phyloP scores from a whole-genome alignment of 306 rosid genomes.

The Cicer arietinum region DNA sequence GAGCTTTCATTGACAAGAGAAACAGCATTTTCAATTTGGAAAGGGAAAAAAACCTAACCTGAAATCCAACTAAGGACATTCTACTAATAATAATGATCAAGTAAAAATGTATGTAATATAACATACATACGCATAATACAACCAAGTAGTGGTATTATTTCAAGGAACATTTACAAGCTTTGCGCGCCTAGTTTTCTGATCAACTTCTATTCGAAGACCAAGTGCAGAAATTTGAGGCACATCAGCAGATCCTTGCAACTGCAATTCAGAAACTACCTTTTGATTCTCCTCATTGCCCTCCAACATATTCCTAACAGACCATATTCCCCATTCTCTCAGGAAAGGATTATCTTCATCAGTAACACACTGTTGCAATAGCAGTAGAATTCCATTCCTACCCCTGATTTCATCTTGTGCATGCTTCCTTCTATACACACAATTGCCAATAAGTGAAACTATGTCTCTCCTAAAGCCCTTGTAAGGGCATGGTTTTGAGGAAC shows the following conservation, averaged over 20 bases:
- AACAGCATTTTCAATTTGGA: neutral
- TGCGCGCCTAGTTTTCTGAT: conserved; percentile 64
- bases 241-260: conserved; percentile 73
- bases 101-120: neutral
- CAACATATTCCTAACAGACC: conserved; percentile 76
- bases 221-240: conserved; percentile 68
- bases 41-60: neutral
- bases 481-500: conserved; percentile 46
- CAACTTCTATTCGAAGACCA: conserved; percentile 80
- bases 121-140: neutral
- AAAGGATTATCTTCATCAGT: conserved; percentile 81
- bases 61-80: neutral
- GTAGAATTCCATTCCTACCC: conserved; percentile 60
- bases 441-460: conserved; percentile 70
- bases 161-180: conserved; percentile 70
- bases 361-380: conserved; percentile 85
- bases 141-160: conserved; percentile 6
- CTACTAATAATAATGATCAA: neutral
- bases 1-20: neutral
- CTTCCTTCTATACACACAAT: conserved; percentile 68
- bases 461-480: conserved; percentile 84
- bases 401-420: conserved; percentile 70
- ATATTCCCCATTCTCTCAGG: conserved; percentile 90
- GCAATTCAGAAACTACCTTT: conserved; percentile 69
- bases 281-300: conserved; percentile 77